Percentiles rank a stretch among this genome's conserved stretches.
Conservation (phyloP, 2,329 filamentous ascomycete genomes). For the Penicillium sp. region DNA sequence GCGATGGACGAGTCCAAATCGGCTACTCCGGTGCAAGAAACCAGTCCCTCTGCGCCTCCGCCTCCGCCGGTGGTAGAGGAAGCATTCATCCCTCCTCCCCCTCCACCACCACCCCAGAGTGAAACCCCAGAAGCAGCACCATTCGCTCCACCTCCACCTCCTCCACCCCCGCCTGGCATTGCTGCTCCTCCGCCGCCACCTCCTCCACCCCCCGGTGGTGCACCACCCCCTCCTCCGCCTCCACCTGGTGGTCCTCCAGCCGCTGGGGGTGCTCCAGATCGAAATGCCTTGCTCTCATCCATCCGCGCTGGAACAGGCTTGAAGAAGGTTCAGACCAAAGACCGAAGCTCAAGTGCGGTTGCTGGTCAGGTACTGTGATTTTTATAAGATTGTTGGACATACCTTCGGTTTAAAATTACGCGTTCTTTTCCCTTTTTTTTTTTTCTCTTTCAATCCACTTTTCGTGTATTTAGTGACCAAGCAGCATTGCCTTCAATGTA, state of each 20-base stretch:
- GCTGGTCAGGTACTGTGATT: slow-evolving; percentile 67
- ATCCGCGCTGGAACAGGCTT: slow-evolving; percentile 76
- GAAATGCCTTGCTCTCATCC: slow-evolving; percentile 68
- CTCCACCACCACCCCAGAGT: slow-evolving; percentile 31
- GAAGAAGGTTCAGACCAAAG: slow-evolving; percentile 85
- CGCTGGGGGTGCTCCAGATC: slow-evolving; percentile 48
- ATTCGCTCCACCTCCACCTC: slow-evolving; percentile 35
- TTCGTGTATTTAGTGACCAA: not conserved
- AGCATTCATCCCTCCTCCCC: slow-evolving; percentile 24
- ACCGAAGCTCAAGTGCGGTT: slow-evolving; percentile 68
- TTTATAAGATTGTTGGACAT: not conserved
- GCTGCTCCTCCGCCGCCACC: slow-evolving; percentile 29
- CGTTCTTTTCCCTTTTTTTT: not conserved
- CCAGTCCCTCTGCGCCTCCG: slow-evolving; percentile 27
- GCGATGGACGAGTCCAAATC: slow-evolving; percentile 64
- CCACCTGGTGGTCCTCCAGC: slow-evolving; percentile 41
- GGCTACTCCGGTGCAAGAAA: slow-evolving; percentile 48
- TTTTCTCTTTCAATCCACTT: not conserved
- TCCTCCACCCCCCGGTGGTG: slow-evolving; percentile 22
- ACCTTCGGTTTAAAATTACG: not conserved
- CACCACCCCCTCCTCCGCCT: slow-evolving; percentile 25
- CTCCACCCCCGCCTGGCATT: slow-evolving; percentile 41
- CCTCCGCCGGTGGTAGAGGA: slow-evolving; percentile 28
- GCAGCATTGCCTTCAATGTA: not conserved
- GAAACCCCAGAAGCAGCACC: slow-evolving; percentile 22